These are phyloP conservation scores for Acanthamoeba lenticulata DNA, from an alignment of 208 protist genomes.

Conservation along the genomic window DNA sequence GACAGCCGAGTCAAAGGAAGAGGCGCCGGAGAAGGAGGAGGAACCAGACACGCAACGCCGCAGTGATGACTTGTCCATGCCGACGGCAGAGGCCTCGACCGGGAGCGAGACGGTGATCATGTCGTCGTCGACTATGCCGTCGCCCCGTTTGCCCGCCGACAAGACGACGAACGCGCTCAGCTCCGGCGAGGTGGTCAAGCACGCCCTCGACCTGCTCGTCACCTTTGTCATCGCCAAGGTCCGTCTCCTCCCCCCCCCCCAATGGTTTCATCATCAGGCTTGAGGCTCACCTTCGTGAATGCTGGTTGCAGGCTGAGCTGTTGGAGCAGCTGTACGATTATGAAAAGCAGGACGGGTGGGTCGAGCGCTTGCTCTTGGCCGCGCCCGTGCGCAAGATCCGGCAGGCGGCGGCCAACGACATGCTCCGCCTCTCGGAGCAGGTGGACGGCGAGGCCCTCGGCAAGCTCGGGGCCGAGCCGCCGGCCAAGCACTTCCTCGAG, in stretches of 20 bases:
- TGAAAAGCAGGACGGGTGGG: conserved; percentile 48
- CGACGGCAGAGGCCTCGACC: background rate
- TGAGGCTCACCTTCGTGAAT: background rate
- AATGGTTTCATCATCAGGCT: background rate
- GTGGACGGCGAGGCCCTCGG: background rate
- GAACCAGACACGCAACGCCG: background rate
- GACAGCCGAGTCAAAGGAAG: conserved; percentile 21
- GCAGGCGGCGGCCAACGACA: background rate
- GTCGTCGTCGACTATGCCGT: background rate
- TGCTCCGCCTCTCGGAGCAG: conserved; percentile 9
- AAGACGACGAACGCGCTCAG: background rate
- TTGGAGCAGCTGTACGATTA: conserved; percentile 51
- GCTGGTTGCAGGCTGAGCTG: background rate
- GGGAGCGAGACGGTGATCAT: conserved; percentile 10
- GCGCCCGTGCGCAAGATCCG: conserved; percentile 11
- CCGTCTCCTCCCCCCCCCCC: background rate
- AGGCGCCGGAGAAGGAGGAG: background rate
- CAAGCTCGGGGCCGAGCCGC: conserved; percentile 14
- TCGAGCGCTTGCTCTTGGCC: conserved; percentile 6
- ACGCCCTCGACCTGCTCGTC: conserved; percentile 19
- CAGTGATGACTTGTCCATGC: background rate
- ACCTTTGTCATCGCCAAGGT: conserved; percentile 54
- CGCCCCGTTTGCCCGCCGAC: background rate
- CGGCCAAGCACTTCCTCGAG: conserved; percentile 60
- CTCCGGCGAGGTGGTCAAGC: conserved; percentile 30